phyloP scores from a whole-genome alignment of 192 early-diverging fungal species.

The Geranomyces michiganensis region DNA sequence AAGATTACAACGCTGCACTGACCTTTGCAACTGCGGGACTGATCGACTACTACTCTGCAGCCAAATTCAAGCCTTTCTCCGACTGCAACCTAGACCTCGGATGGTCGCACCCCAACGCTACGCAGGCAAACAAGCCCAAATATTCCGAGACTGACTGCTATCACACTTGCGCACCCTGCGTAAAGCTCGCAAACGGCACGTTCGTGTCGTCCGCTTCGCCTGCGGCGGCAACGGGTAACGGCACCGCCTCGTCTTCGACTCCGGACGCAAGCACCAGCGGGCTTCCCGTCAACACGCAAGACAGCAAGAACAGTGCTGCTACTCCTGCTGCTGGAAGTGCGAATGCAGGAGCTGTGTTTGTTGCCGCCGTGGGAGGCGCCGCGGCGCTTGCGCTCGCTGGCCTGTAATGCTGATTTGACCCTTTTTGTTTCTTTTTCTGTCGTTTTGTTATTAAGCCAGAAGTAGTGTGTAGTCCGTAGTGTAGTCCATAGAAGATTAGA shows the following conservation, averaged over 20 bases:
- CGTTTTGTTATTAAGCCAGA: no score
- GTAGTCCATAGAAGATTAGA: no score
- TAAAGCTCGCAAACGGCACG: not conserved
- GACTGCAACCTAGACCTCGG: constrained; percentile 37
- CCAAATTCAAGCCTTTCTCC: constrained; percentile 20
- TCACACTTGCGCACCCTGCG: constrained; percentile 31
- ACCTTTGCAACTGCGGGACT: constrained; percentile 33
- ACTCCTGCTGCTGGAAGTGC: not conserved
- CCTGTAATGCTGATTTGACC: no score
- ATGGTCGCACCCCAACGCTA: constrained; percentile 34
- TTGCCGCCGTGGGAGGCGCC: not conserved
- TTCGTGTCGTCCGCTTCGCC: not conserved
- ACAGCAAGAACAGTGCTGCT: not conserved
- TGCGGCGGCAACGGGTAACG: not conserved
- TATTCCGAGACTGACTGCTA: constrained; percentile 32
- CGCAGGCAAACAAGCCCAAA: not conserved
- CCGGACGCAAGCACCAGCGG: not conserved
- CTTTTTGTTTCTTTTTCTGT: no score
- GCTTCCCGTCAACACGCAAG: not conserved
- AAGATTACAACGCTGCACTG: constrained; percentile 41
- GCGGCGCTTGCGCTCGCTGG: not conserved
- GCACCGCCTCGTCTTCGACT: not conserved
- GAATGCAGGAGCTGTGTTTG: not conserved
- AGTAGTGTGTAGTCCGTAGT: no score
- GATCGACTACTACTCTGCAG: constrained; percentile 23